Evolutionary conservation across 1,139 yeast species (phyloP).

Genomic region (Debaryomyces coudertii): DNA sequence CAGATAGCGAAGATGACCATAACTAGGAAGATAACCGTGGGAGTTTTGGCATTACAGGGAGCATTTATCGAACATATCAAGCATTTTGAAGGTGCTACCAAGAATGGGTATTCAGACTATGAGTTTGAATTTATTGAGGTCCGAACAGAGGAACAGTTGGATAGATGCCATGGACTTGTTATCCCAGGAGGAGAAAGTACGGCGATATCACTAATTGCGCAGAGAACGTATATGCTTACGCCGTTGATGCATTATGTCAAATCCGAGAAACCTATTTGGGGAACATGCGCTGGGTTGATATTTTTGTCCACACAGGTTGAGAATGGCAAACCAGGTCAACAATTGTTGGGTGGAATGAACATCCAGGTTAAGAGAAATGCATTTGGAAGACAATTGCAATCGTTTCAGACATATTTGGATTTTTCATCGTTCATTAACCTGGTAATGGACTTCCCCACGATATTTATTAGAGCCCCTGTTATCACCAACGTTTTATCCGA

Average conservation of each 20-base stretch:
- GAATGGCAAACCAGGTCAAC: conserved; percentile 61
- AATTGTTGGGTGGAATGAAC: conserved; percentile 65
- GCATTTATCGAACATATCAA: conserved; percentile 75
- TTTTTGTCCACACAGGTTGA: conserved; percentile 60
- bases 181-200: conserved; percentile 88
- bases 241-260: conserved; percentile 59
- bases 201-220: conserved; percentile 71
- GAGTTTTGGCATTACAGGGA: conserved; percentile 81
- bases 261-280: conserved; percentile 68
- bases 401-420: conserved; percentile 57
- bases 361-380: conserved; percentile 72
- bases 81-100: conserved; percentile 48
- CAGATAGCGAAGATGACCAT: conserved; percentile 18
- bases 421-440: conserved; percentile 50
- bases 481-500: conserved; percentile 44
- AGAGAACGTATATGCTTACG: conserved; percentile 59
- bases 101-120: conserved; percentile 21
- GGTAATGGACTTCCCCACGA: conserved; percentile 52
- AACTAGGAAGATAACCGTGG: conserved; percentile 40
- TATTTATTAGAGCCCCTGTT: conserved; percentile 81
- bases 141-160: conserved; percentile 53
- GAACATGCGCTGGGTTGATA: conserved; percentile 86
- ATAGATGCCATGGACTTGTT: conserved; percentile 59
- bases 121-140: conserved; percentile 50
- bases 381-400: conserved; percentile 77